Conservation (phyloP, 2,329 filamentous ascomycete species). For the Xylariaceae sp. region DNA sequence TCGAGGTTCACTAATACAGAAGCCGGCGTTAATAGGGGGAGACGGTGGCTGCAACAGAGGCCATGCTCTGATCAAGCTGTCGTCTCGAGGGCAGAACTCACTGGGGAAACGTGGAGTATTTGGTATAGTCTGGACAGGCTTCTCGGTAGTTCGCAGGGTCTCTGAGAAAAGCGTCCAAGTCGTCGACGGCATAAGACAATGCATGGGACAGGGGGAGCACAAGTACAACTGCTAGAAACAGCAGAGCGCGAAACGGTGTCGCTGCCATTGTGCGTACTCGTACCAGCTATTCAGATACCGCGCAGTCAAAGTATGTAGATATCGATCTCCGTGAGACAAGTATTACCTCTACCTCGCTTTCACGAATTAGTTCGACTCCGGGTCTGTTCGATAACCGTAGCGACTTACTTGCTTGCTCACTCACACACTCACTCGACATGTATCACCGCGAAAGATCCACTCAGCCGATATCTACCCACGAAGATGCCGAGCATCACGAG, state of each 20-base stretch:
- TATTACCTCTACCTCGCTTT: too few species aligned
- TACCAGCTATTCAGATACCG: background rate
- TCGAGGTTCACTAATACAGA: conserved; percentile 58
- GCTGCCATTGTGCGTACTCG: conserved; percentile 7
- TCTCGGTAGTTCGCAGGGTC: conserved; percentile 34
- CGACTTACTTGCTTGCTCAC: too few species aligned
- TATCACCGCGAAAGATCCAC: too few species aligned
- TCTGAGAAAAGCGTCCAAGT: conserved; percentile 24
- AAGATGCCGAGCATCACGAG: too few species aligned
- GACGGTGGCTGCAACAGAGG: background rate
- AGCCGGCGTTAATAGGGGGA: conserved; percentile 13
- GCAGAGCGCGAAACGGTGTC: conserved; percentile 1
- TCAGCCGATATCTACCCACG: too few species aligned
- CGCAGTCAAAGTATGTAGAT: background rate
- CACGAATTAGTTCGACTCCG: too few species aligned
- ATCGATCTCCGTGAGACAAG: background rate
- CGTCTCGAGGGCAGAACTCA: conserved; percentile 34
- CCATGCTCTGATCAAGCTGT: background rate
- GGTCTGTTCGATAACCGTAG: too few species aligned
- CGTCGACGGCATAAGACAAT: conserved; percentile 6
- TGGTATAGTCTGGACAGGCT: conserved; percentile 60
- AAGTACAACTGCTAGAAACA: conserved; percentile 20
- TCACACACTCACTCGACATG: too few species aligned
- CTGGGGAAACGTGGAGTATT: conserved; percentile 55
- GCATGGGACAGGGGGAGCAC: background rate